Percentiles rank a stretch among this genome's conserved stretches.
These are phyloP conservation scores for Cryptococcus depauperatus DNA, from an alignment of 1,284 basidiomycete genomes.

Conservation along the genomic window DNA sequence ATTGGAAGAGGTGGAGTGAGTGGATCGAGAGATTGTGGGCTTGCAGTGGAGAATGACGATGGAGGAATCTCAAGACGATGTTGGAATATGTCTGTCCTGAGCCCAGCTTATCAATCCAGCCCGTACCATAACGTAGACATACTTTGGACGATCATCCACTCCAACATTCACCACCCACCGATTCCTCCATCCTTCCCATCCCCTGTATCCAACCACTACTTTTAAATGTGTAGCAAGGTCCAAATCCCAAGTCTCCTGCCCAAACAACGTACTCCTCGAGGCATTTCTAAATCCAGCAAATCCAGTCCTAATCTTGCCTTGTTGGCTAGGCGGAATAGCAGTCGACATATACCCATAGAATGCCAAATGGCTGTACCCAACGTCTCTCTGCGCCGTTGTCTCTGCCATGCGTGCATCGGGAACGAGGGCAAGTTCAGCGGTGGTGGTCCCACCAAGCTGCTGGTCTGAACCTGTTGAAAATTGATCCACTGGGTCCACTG, in stretches of 20 bases:
- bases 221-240: constrained; percentile 46
- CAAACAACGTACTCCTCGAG: constrained; percentile 46
- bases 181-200: constrained; percentile 41
- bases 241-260: constrained; percentile 48
- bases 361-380: constrained; percentile 25
- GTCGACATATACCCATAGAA: constrained; percentile 39
- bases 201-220: constrained; percentile 44
- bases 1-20: constrained; percentile 18
- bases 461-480: background rate
- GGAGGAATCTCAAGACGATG: constrained; percentile 47
- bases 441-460: constrained; percentile 2
- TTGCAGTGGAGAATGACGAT: constrained; percentile 18
- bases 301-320: constrained; percentile 44
- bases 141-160: constrained; percentile 48
- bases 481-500: constrained; percentile 8
- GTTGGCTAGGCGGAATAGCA: constrained; percentile 34
- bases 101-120: background rate
- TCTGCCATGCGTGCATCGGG: background rate
- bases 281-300: constrained; percentile 50
- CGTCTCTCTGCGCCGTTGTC: background rate
- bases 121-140: constrained; percentile 4
- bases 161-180: constrained; percentile 49
- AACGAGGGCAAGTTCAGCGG: background rate
- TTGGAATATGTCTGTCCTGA: constrained; percentile 49
- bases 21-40: constrained; percentile 22